Evolutionary conservation across 441 rosid species (phyloP).

Genomic region (Erysimum pusillum): DNA sequence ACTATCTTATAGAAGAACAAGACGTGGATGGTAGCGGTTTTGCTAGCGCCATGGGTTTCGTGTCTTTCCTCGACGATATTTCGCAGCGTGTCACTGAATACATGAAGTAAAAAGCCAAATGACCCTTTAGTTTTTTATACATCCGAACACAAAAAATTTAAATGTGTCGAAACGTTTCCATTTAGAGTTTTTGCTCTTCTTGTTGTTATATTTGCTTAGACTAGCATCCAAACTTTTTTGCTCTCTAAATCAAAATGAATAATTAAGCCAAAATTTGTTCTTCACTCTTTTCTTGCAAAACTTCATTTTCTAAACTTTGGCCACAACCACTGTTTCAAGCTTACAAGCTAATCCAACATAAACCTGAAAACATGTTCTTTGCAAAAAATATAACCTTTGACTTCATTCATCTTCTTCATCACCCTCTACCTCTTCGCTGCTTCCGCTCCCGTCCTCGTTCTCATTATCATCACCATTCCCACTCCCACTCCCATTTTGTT

Average conservation of each 20-base stretch:
- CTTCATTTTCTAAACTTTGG: not conserved
- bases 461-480: constrained; percentile 27
- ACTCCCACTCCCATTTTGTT: constrained; percentile 20
- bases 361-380: constrained; percentile 22
- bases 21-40: constrained; percentile 90
- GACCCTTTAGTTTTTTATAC: not conserved
- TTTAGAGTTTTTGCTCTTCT: constrained; percentile 25
- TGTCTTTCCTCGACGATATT: constrained; percentile 90
- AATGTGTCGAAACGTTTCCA: not conserved
- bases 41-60: constrained; percentile 92
- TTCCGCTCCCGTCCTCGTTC: not conserved
- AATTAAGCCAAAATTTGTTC: not conserved
- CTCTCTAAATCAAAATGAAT: not conserved
- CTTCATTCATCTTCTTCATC: constrained; percentile 40
- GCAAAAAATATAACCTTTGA: not conserved
- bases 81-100: constrained; percentile 80
- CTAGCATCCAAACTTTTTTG: not conserved
- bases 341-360: constrained; percentile 20
- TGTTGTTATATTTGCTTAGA: constrained; percentile 36
- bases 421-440: constrained; percentile 26
- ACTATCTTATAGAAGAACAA: constrained; percentile 94
- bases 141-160: not conserved
- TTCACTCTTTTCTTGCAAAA: not conserved
- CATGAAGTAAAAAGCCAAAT: constrained; percentile 63
- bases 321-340: constrained; percentile 10